These are phyloP conservation scores for Anethum foeniculum DNA, from an alignment of 140 eudicot genomes.

Conservation along the genomic window DNA sequence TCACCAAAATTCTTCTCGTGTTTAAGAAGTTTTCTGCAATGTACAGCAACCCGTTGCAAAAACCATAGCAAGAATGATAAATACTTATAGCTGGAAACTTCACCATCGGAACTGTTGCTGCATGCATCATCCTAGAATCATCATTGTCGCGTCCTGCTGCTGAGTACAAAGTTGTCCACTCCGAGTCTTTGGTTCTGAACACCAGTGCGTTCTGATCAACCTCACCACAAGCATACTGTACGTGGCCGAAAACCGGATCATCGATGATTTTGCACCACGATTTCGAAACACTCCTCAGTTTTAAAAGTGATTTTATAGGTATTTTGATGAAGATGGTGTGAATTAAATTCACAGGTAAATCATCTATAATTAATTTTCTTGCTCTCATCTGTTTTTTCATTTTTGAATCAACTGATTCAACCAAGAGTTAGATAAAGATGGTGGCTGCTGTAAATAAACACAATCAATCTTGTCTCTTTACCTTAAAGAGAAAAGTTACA, in stretches of 20 bases:
- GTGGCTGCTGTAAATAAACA: no score
- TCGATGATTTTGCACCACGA: conserved; percentile 11
- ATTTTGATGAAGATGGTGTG: background rate
- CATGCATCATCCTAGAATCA: background rate
- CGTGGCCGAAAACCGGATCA: background rate
- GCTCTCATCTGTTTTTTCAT: no score
- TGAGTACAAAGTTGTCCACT: background rate
- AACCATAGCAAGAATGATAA: background rate
- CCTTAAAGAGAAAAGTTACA: no score
- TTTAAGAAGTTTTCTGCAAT: background rate
- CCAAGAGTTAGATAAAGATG: no score
- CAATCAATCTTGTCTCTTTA: no score
- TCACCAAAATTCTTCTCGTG: background rate
- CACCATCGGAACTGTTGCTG: background rate
- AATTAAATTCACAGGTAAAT: background rate
- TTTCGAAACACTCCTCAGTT: conserved; percentile 11
- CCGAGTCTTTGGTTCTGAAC: background rate
- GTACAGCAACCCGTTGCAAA: conserved; percentile 15
- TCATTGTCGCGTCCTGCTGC: background rate
- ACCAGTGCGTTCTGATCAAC: background rate
- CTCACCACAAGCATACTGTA: background rate
- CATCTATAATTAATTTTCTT: background rate
- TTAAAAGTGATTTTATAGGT: background rate
- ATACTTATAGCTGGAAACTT: background rate
- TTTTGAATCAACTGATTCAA: no score